A percentile compares a stretch with the other conserved stretches of the same genome.
phyloP scores from a whole-genome alignment of 768 basidiomycete species.

The Termitomyces sp. region DNA sequence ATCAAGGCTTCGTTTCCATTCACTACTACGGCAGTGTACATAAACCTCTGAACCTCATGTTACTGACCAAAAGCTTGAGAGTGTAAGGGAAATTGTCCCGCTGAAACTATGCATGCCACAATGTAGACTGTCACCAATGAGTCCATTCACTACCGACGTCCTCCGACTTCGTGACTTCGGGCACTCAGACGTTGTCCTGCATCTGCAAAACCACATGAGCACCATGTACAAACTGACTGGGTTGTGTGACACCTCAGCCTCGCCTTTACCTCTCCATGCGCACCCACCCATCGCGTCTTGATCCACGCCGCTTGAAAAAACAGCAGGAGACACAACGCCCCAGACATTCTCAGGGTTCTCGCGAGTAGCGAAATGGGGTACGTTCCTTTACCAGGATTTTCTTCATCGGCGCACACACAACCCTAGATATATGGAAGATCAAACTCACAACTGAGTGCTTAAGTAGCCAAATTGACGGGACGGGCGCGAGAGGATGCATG shows the following conservation, averaged over 20 bases:
- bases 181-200: background rate
- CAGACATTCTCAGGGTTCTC: slow-evolving; percentile 30
- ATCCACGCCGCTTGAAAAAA: slow-evolving; percentile 22
- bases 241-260: slow-evolving; percentile 62
- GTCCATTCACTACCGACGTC: no score
- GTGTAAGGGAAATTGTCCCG: no score
- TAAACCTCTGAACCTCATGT: background rate
- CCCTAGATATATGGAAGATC: slow-evolving; percentile 18
- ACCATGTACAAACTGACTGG: background rate
- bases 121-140: no score
- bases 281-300: slow-evolving; percentile 51
- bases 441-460: slow-evolving; percentile 15
- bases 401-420: slow-evolving; percentile 55
- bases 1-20: slow-evolving; percentile 5
- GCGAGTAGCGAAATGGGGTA: slow-evolving; percentile 52
- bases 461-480: background rate
- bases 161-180: background rate
- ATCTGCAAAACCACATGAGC: slow-evolving; percentile 7
- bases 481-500: slow-evolving; percentile 5
- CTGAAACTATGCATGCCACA: no score
- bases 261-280: slow-evolving; percentile 83
- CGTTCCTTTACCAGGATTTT: slow-evolving; percentile 88
- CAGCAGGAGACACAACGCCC: slow-evolving; percentile 29
- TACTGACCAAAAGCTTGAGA: no score
- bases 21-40: slow-evolving; percentile 1